Evolutionary conservation across 2,329 filamentous ascomycete genomes (phyloP).

Genomic region (Colletotrichum viniferum): DNA sequence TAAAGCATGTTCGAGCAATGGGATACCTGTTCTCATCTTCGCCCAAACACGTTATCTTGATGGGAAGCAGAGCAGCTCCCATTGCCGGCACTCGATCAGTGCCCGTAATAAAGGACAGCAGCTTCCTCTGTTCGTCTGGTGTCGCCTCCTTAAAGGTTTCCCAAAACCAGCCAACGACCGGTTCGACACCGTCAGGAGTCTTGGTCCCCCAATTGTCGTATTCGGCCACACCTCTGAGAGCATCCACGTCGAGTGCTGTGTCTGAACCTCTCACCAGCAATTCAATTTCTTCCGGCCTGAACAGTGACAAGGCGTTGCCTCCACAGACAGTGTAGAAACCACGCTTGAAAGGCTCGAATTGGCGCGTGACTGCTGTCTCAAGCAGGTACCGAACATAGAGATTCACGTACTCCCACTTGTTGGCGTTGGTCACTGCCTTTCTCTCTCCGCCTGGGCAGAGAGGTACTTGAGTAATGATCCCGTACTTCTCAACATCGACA

Average conservation of each 20-base stretch:
- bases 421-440: constrained; percentile 80
- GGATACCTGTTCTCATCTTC: constrained; percentile 78
- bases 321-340: constrained; percentile 93
- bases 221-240: constrained; percentile 75
- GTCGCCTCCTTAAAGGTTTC: constrained; percentile 72
- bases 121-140: constrained; percentile 73
- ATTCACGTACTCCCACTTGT: constrained; percentile 85
- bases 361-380: constrained; percentile 76
- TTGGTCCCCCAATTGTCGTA: constrained; percentile 79
- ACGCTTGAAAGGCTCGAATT: constrained; percentile 93
- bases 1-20: constrained; percentile 90
- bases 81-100: constrained; percentile 90
- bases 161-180: constrained; percentile 88
- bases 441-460: constrained; percentile 77
- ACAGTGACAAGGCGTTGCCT: constrained; percentile 85
- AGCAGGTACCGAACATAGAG: constrained; percentile 82
- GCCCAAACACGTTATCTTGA: constrained; percentile 78
- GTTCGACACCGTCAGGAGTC: constrained; percentile 63
- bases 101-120: constrained; percentile 87
- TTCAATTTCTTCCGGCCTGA: constrained; percentile 91
- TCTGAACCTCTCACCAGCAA: constrained; percentile 85
- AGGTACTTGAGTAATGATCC: constrained; percentile 67
- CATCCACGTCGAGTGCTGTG: constrained; percentile 78
- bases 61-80: constrained; percentile 78
- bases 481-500: constrained; percentile 78